Base-by-base conservation (phyloP, 768 basidiomycete species). In the Rhodotorula kratochvilovae region DNA sequence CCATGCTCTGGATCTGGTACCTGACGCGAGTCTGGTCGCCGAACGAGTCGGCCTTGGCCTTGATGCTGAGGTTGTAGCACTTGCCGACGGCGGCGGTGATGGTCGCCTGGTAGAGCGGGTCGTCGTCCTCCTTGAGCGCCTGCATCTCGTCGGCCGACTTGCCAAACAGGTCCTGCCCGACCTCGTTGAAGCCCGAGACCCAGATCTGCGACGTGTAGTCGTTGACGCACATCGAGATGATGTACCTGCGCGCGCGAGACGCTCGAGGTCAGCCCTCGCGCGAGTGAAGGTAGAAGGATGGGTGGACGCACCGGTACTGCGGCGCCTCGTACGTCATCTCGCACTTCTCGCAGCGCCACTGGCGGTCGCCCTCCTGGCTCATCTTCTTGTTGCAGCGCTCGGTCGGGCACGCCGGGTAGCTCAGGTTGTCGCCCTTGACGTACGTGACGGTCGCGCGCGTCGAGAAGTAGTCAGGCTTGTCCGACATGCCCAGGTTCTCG, bases 291-390 rank as follows among this genome's bases (percentile, higher is more conserved):
- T 17, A 29, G 16, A 36, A 51, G 36, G 35, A 17, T 5, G 29
- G 33, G 46, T 7, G 35, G 59, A 83, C 86, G 71, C 75, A 94
- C 94, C 94, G 85, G 79, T 92, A 85, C 74, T 90, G 86, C 6
- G 95, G 93, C 43, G 84, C 82, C 3, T 84, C 83, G 77, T 85
- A 89, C 35, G 80, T 85, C 79, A 84, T 86, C 62, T 90, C 86
- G 79, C 95, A 98, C 81, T 93, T 97, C 79, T 98, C 96, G 80
- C 96, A 98, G 56, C 86, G 82, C 92, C 92, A 98, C n/a, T 35
- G 25, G 11, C 83, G 84, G 54, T 83, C 84, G n/a, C 83, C 84
- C 29, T 83, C 80, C 66, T 90, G 85, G 2, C 85, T 80, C 11
- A 97, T 90, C 81, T 98, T 99, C 83, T 98, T 98, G 81, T 85